Percentiles rank a stretch among this genome's conserved stretches.
phyloP scores from a whole-genome alignment of 2,329 filamentous ascomycete genomes.

The Claviceps sp. region DNA sequence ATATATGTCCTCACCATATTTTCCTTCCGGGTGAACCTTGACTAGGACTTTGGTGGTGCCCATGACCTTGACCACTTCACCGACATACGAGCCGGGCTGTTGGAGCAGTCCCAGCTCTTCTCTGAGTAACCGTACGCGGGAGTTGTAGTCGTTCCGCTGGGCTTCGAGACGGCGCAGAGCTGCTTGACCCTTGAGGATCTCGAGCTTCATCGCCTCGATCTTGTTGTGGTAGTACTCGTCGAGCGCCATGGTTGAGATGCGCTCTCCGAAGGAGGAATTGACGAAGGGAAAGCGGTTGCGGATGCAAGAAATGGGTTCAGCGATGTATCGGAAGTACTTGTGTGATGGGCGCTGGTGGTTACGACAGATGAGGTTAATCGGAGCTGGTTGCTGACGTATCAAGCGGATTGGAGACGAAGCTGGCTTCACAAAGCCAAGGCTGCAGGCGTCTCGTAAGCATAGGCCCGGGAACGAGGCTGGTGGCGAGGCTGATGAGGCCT shows the following conservation, averaged over 20 bases:
- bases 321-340: too few species aligned
- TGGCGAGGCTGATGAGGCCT: not conserved
- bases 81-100: constrained; percentile 95
- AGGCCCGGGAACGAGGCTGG: not conserved
- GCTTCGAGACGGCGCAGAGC: constrained; percentile 90
- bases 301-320: not conserved
- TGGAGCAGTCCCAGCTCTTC: constrained; percentile 94
- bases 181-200: constrained; percentile 98
- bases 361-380: not conserved
- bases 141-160: constrained; percentile 99
- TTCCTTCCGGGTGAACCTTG: constrained; percentile 97
- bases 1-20: constrained; percentile 64
- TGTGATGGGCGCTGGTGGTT: not conserved
- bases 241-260: constrained; percentile 65
- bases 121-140: constrained; percentile 80
- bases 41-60: constrained; percentile 98
- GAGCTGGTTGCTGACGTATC: not conserved
- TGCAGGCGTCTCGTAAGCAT: constrained; percentile 15
- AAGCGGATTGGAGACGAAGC: constrained; percentile 8
- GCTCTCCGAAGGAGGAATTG: not conserved
- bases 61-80: constrained; percentile 99
- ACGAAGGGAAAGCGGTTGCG: not conserved
- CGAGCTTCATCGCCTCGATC: constrained; percentile 99
- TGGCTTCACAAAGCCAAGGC: constrained; percentile 2
- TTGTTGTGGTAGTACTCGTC: constrained; percentile 99